Percentiles rank a stretch among this genome's conserved stretches.
These are phyloP conservation scores for Thalassiosira mediterranea DNA, from an alignment of 352 stramenopile species.

Conservation along the genomic window DNA sequence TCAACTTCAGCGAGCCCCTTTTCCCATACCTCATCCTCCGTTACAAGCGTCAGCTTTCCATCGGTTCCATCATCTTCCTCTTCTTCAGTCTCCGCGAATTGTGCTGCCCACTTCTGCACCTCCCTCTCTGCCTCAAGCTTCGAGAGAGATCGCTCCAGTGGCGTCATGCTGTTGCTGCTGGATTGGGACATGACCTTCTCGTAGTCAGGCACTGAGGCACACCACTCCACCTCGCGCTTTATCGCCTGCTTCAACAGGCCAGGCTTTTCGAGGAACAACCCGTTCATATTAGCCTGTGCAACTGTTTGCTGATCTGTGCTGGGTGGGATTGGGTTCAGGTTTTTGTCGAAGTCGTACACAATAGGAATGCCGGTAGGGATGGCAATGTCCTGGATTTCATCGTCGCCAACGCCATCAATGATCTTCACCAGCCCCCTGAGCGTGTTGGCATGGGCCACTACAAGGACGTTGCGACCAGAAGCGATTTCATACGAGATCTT, in stretches of 20 bases:
- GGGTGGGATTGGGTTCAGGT: conserved; percentile 64
- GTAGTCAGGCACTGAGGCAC: conserved; percentile 64
- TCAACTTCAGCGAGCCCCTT: conserved; percentile 58
- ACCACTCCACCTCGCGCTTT: conserved; percentile 73
- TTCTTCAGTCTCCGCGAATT: conserved; percentile 70
- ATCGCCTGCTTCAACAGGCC: conserved; percentile 81
- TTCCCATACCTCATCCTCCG: conserved; percentile 56
- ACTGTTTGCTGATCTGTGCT: conserved; percentile 55
- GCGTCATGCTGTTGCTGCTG: conserved; percentile 57
- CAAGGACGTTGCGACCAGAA: conserved; percentile 93
- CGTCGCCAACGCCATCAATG: conserved; percentile 87
- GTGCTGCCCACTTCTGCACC: conserved; percentile 73
- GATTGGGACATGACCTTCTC: conserved; percentile 41
- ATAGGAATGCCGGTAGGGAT: conserved; percentile 92
- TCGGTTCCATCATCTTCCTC: conserved; percentile 74
- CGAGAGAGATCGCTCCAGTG: conserved; percentile 69
- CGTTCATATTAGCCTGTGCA: conserved; percentile 77
- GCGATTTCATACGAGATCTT: conserved; percentile 91
- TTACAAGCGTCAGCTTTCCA: conserved; percentile 65
- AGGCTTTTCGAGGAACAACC: conserved; percentile 83
- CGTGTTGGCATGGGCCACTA: conserved; percentile 94
- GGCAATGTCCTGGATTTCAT: conserved; percentile 93
- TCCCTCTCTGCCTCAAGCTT: conserved; percentile 79
- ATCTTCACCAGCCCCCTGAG: conserved; percentile 92
- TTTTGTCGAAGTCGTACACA: conserved; percentile 86